Evolutionary conservation across 352 stramenopile species (phyloP), one percentile per base, ranked within the genome.

Genomic region (Phytophthora litchii): DNA sequence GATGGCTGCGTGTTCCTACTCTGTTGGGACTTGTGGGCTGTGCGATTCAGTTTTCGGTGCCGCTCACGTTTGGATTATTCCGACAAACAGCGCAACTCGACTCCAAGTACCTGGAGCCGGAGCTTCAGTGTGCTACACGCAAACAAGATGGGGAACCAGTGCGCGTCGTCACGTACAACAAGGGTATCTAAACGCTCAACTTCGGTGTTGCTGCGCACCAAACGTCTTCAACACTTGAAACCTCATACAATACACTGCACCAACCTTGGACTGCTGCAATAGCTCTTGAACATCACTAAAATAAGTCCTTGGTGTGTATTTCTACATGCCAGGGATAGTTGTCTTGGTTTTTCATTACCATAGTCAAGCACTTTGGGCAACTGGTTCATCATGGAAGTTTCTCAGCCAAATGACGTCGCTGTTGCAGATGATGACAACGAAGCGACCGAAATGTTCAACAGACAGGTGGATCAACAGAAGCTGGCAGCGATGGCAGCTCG

Each of bases 31-130:
- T 92, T 12, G 84, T 95, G 16, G 87, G 81, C 50, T 72, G 75
- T 19, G 77, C 79, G 13, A 95, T 95, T 55, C 83, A 94, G 60
- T 88, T 89, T 67, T 91, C 84, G 4, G 87, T 95, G 42, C 87
- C 87, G 3, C 53, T 94, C 20, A 95, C 87, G 41, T 95, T 95
- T 47, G 87, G 83, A 16, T 71, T 95, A 21, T 95, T 95, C 69
- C 80, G 83, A 16, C 87, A 93, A 54, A 91, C 84, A 3, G 85
- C 85, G 50, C 80, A 91, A 59, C 60, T 93, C 8, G 54, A 83
- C 27, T 58, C 71, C 19, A 73, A 77, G 31, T 80, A 86, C 32
- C 67, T 95, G 8, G 87, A 95, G 49, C 76, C 81, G 7, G 72
- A 92, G 52, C 62, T 92, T 47, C 63, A 70, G 4, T 31, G 61